Evolutionary conservation across 192 early-diverging fungal genomes (phyloP).

Genomic region (Dissophora globulifera): DNA sequence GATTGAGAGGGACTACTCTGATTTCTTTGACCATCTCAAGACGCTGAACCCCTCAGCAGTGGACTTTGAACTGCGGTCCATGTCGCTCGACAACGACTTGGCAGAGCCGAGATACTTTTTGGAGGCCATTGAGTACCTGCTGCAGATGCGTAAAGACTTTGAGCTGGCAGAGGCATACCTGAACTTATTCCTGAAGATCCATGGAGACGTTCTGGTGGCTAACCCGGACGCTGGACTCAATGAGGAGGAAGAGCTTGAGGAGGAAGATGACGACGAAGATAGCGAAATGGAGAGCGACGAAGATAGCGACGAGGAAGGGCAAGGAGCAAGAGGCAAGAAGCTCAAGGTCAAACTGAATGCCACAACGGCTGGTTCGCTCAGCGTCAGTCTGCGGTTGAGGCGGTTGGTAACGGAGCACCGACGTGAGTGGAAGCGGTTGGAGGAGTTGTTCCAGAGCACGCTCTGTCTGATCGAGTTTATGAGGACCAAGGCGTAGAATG

Average conservation of each 20-base stretch:
- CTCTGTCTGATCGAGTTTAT: slow-evolving; percentile 73
- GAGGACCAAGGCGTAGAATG: slow-evolving; percentile 55
- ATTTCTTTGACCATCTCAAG: slow-evolving; percentile 79
- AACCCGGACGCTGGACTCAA: slow-evolving; percentile 62
- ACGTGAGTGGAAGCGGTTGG: slow-evolving; percentile 67
- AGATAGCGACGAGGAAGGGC: slow-evolving; percentile 23
- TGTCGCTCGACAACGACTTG: slow-evolving; percentile 75
- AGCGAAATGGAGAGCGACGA: slow-evolving; percentile 43
- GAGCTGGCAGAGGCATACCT: slow-evolving; percentile 87
- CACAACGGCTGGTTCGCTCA: slow-evolving; percentile 42
- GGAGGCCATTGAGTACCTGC: slow-evolving; percentile 66
- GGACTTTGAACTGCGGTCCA: slow-evolving; percentile 86
- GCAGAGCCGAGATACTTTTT: slow-evolving; percentile 73
- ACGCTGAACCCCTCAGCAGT: slow-evolving; percentile 83
- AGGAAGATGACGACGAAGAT: slow-evolving; percentile 27
- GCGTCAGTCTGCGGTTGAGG: slow-evolving; percentile 40
- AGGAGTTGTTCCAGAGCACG: slow-evolving; percentile 70
- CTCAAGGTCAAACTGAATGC: slow-evolving; percentile 45
- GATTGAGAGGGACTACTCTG: slow-evolving; percentile 52
- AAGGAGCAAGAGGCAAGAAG: not conserved
- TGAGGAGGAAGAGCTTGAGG: slow-evolving; percentile 44
- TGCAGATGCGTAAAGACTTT: slow-evolving; percentile 81
- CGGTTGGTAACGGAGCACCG: slow-evolving; percentile 53
- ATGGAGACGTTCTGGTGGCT: slow-evolving; percentile 79
- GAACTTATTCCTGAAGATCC: slow-evolving; percentile 81